Base-by-base conservation (phyloP, 1,139 yeast species). In the Insectozyma bohioensis region DNA sequence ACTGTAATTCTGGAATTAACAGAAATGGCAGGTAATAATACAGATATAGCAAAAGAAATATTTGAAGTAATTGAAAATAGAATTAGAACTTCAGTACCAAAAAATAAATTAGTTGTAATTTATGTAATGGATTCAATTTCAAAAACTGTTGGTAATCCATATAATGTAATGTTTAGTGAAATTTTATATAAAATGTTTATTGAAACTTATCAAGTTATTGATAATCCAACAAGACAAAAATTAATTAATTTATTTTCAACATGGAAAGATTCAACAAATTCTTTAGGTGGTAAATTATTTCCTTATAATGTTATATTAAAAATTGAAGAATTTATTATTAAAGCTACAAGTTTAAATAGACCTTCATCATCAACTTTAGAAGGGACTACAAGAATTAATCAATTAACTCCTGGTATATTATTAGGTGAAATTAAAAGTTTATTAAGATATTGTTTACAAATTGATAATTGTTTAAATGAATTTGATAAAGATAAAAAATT, bases 61-160 rank as follows among this genome's bases (percentile, higher is more conserved):
- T 61, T 57, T 12, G 55, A 49, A 12, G 43, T 58, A 36, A 52
- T 67, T 12, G 70, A 63, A 35, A 52, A 52, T 16, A 51, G 73
- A 27, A 61, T 69, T 33, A 15, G 23, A 16, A 61, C 53, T 36
- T 59, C 67, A 33, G 49, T 64, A 12, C 74, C 74, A 12, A 63
- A 62, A 34, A 57, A 64, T 42, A 68, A 67, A 45, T 51, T 69
- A 21, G 59, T 44, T 40, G 51, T 63, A 12, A 53, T 69, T 32
- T 69, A 69, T 43, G 48, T 68, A 28, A 44, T 69, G 47, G 75
- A 69, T 47, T 61, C 68, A 24, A 64, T 69, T 14, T 56, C 66
- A 45, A 68, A 68, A 44, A 66, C 59, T 46, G 54, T 67, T 26
- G 73, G 74, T 10, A 65, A 61, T 37, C 75, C 75, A 4, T 69